Evolutionary conservation across 306 rosid species (phyloP).

Genomic region (Rosa chinensis): DNA sequence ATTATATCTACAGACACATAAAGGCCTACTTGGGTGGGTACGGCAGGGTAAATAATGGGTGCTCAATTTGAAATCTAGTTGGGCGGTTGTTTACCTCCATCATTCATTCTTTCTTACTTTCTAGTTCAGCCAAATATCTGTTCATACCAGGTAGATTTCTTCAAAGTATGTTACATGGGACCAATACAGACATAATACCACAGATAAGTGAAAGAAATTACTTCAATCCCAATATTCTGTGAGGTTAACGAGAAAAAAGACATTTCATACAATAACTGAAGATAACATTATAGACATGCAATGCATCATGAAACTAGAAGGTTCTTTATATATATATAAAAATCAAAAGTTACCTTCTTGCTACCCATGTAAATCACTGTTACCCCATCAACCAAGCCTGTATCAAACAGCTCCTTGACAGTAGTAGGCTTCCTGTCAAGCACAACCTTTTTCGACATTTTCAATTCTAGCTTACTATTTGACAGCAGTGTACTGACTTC

Average conservation of each 20-base stretch:
- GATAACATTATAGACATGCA: not conserved
- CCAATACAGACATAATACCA: not conserved
- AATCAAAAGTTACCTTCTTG: conserved; percentile 63
- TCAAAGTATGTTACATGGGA: not conserved
- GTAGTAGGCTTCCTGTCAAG: conserved; percentile 62
- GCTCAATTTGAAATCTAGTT: not conserved
- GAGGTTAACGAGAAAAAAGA: not conserved
- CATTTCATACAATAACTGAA: not conserved
- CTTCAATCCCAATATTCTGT: not conserved
- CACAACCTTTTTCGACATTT: conserved; percentile 67
- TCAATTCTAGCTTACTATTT: conserved; percentile 56
- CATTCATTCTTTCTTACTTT: not conserved
- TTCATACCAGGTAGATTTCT: not conserved
- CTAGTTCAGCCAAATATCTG: not conserved
- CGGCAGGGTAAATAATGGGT: not conserved
- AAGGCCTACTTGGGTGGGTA: not conserved
- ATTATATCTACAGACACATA: not conserved
- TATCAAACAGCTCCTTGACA: conserved; percentile 83
- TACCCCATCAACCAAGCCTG: conserved; percentile 93
- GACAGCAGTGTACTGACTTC: conserved; percentile 29
- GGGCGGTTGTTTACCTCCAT: not conserved
- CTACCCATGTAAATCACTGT: conserved; percentile 84
- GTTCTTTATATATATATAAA: not conserved
- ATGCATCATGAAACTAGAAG: conserved; percentile 6
- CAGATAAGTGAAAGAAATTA: not conserved